These are phyloP conservation scores for Termitomyces sp. DNA, from an alignment of 768 basidiomycete species.

Conservation along the genomic window DNA sequence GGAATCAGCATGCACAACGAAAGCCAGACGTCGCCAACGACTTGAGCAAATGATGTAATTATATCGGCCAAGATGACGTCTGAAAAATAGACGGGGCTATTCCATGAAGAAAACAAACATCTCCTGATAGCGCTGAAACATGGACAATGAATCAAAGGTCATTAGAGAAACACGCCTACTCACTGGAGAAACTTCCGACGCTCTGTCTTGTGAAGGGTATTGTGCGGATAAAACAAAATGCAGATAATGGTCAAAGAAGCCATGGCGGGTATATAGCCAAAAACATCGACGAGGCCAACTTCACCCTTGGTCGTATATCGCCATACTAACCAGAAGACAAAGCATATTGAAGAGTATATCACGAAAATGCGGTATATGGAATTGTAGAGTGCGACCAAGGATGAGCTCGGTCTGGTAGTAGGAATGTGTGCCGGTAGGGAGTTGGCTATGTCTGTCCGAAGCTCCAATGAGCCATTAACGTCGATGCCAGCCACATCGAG, in stretches of 20 bases:
- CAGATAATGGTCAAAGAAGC: slow-evolving; percentile 54
- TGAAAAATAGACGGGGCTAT: slow-evolving; percentile 71
- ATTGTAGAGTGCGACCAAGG: slow-evolving; percentile 41
- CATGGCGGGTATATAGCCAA: slow-evolving; percentile 70
- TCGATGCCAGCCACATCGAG: slow-evolving; percentile 74
- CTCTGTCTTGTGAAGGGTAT: slow-evolving; percentile 62
- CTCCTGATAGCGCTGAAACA: slow-evolving; percentile 58
- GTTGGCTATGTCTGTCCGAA: slow-evolving; percentile 33
- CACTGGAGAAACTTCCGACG: slow-evolving; percentile 77
- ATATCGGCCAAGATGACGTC: slow-evolving; percentile 95
- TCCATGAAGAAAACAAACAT: slow-evolving; percentile 62
- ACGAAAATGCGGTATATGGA: slow-evolving; percentile 65
- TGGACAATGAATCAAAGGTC: slow-evolving; percentile 1
- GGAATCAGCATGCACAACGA: slow-evolving; percentile 83
- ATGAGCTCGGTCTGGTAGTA: slow-evolving; percentile 25
- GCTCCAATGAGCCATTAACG: slow-evolving; percentile 62
- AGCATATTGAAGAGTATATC: slow-evolving; percentile 54
- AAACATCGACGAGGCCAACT: slow-evolving; percentile 58
- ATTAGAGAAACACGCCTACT: slow-evolving; percentile 24
- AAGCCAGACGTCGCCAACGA: slow-evolving; percentile 91
- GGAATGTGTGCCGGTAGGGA: slow-evolving; percentile 21
- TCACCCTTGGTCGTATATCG: slow-evolving; percentile 54
- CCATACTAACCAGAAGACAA: slow-evolving; percentile 66
- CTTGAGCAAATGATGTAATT: slow-evolving; percentile 94
- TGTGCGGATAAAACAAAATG: slow-evolving; percentile 60